Percentiles rank a stretch among this genome's conserved stretches.
phyloP scores from a whole-genome alignment of 805 yeast species.

The Wickerhamiella lipophila region DNA sequence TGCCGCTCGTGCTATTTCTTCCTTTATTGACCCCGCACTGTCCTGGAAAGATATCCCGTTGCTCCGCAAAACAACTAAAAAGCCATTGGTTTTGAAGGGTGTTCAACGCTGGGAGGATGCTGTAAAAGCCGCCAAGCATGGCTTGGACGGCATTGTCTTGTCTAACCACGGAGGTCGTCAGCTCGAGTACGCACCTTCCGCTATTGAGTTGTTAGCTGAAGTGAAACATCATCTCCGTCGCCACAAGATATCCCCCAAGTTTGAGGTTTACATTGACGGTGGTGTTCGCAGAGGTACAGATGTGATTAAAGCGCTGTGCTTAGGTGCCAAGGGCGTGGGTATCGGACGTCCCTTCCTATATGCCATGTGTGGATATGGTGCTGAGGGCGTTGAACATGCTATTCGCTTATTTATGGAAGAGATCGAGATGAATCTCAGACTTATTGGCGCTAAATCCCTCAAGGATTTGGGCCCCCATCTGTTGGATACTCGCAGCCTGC shows the following conservation, averaged over 20 bases:
- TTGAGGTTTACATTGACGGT: constrained; percentile 62
- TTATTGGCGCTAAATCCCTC: constrained; percentile 56
- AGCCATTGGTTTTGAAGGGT: constrained; percentile 54
- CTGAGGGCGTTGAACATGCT: constrained; percentile 54
- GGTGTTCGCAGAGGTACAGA: constrained; percentile 70
- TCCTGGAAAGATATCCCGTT: constrained; percentile 20
- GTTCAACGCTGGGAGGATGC: constrained; percentile 78
- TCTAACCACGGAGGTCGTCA: constrained; percentile 90
- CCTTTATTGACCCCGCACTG: constrained; percentile 63
- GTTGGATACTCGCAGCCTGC: constrained; percentile 36
- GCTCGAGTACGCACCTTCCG: constrained; percentile 68
- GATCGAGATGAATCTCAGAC: constrained; percentile 62
- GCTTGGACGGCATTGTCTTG: constrained; percentile 64
- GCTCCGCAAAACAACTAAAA: constrained; percentile 15
- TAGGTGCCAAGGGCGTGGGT: constrained; percentile 68
- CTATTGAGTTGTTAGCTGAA: constrained; percentile 58
- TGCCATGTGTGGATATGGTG: constrained; percentile 72
- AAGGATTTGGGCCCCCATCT: constrained; percentile 46
- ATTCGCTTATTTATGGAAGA: constrained; percentile 59
- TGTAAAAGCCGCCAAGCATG: constrained; percentile 54
- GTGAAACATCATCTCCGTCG: constrained; percentile 36
- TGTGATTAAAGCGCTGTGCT: constrained; percentile 57
- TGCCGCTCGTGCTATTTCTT: constrained; percentile 75
- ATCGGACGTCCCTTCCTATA: constrained; percentile 65
- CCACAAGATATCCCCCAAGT: constrained; percentile 30